These are phyloP conservation scores for Penicillium psychrofluorescens DNA, from an alignment of 495 filamentous ascomycete species.

Conservation along the genomic window DNA sequence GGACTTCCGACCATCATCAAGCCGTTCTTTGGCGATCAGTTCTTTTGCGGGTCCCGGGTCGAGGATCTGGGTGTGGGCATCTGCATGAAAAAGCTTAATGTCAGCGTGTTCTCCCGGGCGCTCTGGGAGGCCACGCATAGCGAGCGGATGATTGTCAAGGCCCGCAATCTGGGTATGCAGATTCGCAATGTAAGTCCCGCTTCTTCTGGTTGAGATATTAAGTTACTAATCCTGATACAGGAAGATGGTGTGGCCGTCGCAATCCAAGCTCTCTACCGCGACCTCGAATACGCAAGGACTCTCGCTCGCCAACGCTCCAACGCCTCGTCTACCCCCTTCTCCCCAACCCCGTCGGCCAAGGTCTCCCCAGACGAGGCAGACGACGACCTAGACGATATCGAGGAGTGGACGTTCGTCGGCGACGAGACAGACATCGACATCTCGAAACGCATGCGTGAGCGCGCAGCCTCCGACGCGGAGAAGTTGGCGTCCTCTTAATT, in stretches of 20 bases:
- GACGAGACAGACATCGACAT: constrained; percentile 56
- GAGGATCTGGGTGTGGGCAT: constrained; percentile 92
- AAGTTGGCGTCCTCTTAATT: constrained; percentile 1
- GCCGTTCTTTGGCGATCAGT: constrained; percentile 97
- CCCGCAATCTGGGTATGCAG: constrained; percentile 69
- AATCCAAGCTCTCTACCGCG: constrained; percentile 89
- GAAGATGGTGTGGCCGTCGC: constrained; percentile 85
- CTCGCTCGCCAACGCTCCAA: constrained; percentile 59
- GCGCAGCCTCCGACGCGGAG: constrained; percentile 22
- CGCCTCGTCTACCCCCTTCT: constrained; percentile 35
- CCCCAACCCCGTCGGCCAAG: constrained; percentile 29
- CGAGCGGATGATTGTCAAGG: constrained; percentile 83
- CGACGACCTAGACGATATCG: constrained; percentile 41
- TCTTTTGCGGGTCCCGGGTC: constrained; percentile 84
- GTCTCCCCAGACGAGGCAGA: constrained; percentile 30
- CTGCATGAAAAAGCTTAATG: constrained; percentile 81
- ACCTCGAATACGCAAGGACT: constrained; percentile 90
- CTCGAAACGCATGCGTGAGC: constrained; percentile 30
- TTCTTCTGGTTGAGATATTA: background rate
- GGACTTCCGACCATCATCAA: constrained; percentile 93
- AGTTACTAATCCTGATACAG: constrained; percentile 30
- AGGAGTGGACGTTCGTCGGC: constrained; percentile 70
- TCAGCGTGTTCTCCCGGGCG: constrained; percentile 70
- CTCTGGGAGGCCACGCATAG: constrained; percentile 89
- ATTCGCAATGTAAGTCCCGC: constrained; percentile 67